Percentiles rank a stretch among this genome's conserved stretches.
phyloP scores from a whole-genome alignment of 805 yeast species.

The Suhomyces sp. region DNA sequence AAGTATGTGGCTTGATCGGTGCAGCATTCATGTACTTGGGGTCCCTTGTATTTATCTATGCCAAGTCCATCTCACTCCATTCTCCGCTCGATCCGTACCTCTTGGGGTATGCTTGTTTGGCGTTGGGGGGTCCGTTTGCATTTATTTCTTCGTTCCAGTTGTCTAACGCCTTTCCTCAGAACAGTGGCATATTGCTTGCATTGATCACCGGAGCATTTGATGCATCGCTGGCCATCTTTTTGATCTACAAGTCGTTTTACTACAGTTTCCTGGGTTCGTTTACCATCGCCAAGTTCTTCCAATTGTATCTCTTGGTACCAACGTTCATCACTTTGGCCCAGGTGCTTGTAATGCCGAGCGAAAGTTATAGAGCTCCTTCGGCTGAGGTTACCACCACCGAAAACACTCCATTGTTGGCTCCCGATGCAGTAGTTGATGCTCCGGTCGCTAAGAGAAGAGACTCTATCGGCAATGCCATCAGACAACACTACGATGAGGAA shows the following conservation, averaged over 20 bases:
- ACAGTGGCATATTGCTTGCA: conserved; percentile 52
- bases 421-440: neutral
- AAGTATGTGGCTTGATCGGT: conserved; percentile 52
- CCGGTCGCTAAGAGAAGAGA: conserved; percentile 37
- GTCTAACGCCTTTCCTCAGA: conserved; percentile 54
- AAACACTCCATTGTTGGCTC: conserved; percentile 50
- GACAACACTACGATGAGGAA: conserved; percentile 51
- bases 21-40: conserved; percentile 46
- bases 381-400: conserved; percentile 28
- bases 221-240: conserved; percentile 54
- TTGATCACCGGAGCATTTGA: conserved; percentile 58
- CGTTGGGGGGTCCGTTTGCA: conserved; percentile 58
- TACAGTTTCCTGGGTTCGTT: conserved; percentile 29
- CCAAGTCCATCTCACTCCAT: conserved; percentile 21
- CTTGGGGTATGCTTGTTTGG: conserved; percentile 50
- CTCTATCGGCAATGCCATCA: conserved; percentile 56
- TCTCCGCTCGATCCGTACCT: conserved; percentile 48
- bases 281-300: conserved; percentile 43
- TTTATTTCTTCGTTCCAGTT: conserved; percentile 56
- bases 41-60: conserved; percentile 44
- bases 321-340: conserved; percentile 47
- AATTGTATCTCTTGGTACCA: conserved; percentile 48
- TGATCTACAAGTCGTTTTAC: conserved; percentile 45
- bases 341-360: conserved; percentile 46
- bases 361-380: conserved; percentile 45